Conservation (phyloP, 2,329 filamentous ascomycete species). For the Myriosclerotinia scirpicola region DNA sequence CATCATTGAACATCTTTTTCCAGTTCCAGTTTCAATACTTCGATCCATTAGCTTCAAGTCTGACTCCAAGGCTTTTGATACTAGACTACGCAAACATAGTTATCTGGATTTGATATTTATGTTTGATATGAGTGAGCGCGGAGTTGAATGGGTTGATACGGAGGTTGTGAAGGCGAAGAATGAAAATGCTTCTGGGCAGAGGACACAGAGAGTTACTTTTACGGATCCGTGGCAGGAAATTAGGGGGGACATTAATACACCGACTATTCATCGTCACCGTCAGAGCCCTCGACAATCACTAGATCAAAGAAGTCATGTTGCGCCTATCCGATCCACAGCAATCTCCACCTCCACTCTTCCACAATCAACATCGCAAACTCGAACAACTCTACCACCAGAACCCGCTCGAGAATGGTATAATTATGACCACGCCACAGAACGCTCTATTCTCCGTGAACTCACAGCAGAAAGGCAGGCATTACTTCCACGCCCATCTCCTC, state of each 20-base stretch:
- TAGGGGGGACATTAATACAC: background rate
- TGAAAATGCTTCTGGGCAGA: background rate
- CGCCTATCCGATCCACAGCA: background rate
- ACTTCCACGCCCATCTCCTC: background rate
- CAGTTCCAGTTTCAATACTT: background rate
- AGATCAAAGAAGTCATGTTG: background rate
- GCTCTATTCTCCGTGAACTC: background rate
- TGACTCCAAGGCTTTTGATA: conserved; percentile 1
- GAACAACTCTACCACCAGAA: background rate
- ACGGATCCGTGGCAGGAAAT: conserved; percentile 8
- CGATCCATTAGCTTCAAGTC: background rate
- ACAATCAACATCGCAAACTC: background rate
- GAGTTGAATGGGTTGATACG: background rate
- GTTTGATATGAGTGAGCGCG: background rate
- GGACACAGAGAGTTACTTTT: background rate
- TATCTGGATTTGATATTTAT: background rate
- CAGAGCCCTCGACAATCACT: background rate
- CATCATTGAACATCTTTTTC: conserved; percentile 3
- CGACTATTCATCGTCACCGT: too few species aligned
- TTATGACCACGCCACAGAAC: background rate
- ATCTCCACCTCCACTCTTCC: background rate
- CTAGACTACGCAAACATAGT: background rate
- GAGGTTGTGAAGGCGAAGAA: background rate
- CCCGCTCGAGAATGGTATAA: background rate
- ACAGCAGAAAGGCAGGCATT: background rate